Base-by-base conservation (phyloP, 73 alveolate species). In the Halteria grandinella region DNA sequence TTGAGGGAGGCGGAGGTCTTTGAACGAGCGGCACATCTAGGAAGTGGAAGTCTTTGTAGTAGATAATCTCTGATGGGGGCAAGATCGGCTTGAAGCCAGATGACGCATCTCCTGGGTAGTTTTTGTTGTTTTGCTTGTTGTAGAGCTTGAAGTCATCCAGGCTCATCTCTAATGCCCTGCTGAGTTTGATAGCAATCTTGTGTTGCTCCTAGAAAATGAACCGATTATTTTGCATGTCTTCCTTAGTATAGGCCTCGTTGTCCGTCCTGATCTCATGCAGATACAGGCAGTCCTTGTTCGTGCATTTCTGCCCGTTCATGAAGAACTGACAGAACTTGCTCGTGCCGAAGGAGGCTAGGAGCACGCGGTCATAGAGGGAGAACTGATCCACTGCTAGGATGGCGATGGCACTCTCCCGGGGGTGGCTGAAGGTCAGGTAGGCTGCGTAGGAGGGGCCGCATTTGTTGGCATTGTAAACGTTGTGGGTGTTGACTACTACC, bases 321-420 rank as follows among this genome's bases (percentile, higher is more conserved):
- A 88, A 91, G 51, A 70, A 88, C 37, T 91, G 79, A 75, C 97
- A 91, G 72, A 83, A 91, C 66, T 91, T 91, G 8, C 95, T 88
- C 18, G 97, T 91, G 8, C 97, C 97, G 53, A 88, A 91, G 25
- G 93, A 85, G 29, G 97, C 95, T 36, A 90, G 55, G 49, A 91
- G 50, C 33, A 51, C 49, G 39, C 95, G 50, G 48, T 77, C 89
- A 59, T 84, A 84, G 48, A 88, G 48, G 37, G 41, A 70, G 44
- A 25, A 78, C 59, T 85, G 57, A 43, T 91, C 97, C 20, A 89
- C 73, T 29, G 62, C 96, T 31, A 91, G 69, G 23, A 91, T 91
- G 17, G 97, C 97, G 40, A 91, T 44, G 0, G 95, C 88, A 40
- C 94, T 91, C 49, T 88, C 95, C 34, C 83, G 32, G 15, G 93